A percentile compares a stretch with the other conserved stretches of the same genome.
These are phyloP conservation scores for Hypoxylon sp. DNA, from an alignment of 2,329 filamentous ascomycete species.

Conservation along the genomic window DNA sequence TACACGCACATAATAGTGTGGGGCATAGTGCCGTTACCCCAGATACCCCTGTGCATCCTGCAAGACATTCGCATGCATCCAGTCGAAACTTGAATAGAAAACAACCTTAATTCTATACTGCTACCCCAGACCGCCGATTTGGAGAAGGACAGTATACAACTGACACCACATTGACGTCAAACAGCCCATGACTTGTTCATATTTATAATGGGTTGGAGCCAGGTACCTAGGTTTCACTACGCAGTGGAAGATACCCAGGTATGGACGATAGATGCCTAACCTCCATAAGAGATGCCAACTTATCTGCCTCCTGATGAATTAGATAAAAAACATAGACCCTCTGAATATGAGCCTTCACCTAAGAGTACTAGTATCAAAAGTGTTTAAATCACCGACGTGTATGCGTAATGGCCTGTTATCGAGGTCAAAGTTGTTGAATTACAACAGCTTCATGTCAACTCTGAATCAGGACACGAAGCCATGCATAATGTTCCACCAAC, in stretches of 20 bases:
- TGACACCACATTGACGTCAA: background rate
- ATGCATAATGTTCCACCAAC: background rate
- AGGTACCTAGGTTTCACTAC: background rate
- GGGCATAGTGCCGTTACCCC: background rate
- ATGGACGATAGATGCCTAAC: background rate
- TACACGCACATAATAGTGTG: slow-evolving; percentile 14
- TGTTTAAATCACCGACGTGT: background rate
- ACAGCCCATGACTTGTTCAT: background rate
- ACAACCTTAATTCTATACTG: slow-evolving; percentile 31
- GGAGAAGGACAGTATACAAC: background rate
- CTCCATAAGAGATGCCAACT: background rate
- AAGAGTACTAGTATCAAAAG: background rate
- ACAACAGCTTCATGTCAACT: background rate
- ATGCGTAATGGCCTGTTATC: background rate
- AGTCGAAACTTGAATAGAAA: slow-evolving; percentile 21
- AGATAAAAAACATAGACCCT: background rate
- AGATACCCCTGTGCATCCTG: slow-evolving; percentile 21
- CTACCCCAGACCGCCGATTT: slow-evolving; percentile 23
- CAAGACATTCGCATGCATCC: slow-evolving; percentile 14
- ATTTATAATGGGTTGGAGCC: background rate
- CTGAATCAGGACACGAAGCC: background rate
- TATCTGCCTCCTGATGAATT: background rate
- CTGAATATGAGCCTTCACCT: background rate
- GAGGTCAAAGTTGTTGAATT: background rate
- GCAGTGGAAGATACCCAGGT: background rate